Conservation (phyloP, 305 asterid genomes). For the Andrographis paniculata region DNA sequence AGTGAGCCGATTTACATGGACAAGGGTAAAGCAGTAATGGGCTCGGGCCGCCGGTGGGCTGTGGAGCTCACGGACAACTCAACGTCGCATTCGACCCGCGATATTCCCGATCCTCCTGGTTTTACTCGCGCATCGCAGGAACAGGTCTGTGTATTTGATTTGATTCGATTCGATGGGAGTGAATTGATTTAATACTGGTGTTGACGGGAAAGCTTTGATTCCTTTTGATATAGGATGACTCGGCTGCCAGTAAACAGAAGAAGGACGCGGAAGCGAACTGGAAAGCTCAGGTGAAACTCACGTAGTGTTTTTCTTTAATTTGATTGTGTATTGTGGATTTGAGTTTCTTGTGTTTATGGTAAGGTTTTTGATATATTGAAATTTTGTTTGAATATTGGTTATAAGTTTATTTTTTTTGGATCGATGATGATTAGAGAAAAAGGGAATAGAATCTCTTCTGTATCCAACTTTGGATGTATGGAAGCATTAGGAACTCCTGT, state of each 20-base stretch:
- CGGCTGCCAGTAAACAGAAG: constrained; percentile 76
- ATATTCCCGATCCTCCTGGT: constrained; percentile 79
- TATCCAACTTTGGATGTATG: no score
- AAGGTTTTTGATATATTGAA: no score
- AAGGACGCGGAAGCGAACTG: constrained; percentile 95
- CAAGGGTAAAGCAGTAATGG: constrained; percentile 79
- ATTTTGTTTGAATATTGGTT: no score
- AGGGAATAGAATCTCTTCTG: no score
- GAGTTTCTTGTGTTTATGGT: no score
- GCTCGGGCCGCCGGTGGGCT: constrained; percentile 89
- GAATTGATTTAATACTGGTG: background rate
- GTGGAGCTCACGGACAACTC: constrained; percentile 81
- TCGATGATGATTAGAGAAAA: no score
- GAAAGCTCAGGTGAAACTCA: constrained; percentile 58
- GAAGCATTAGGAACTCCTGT: no score
- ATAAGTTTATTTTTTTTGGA: no score
- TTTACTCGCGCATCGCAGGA: constrained; percentile 74
- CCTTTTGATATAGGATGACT: constrained; percentile 56
- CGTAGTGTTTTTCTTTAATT: no score
- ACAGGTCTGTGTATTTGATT: constrained; percentile 56
- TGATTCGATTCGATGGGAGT: constrained; percentile 6
- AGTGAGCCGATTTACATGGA: constrained; percentile 35
- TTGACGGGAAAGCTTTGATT: constrained; percentile 11
- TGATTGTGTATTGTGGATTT: no score
- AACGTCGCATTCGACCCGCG: constrained; percentile 66